These are phyloP conservation scores for Fomes fomentarius DNA, from an alignment of 1,284 basidiomycete genomes.

Conservation along the genomic window DNA sequence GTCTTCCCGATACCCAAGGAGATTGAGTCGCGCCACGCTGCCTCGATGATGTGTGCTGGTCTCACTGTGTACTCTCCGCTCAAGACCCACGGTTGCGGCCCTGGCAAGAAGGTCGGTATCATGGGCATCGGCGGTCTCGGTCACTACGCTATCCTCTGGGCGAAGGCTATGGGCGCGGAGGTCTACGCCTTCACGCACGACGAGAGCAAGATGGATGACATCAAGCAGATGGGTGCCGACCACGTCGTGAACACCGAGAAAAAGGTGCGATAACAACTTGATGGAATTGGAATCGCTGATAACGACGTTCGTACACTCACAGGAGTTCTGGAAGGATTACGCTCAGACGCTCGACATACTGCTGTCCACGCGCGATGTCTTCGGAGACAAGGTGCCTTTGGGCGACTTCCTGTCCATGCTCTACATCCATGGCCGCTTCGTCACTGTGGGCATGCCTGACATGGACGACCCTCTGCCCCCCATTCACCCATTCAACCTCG, in stretches of 20 bases:
- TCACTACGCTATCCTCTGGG: constrained; percentile 31
- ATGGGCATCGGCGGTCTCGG: constrained; percentile 66
- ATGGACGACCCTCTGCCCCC: constrained; percentile 42
- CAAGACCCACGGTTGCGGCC: constrained; percentile 59
- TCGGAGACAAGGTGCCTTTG: constrained; percentile 28
- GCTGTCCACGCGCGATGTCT: constrained; percentile 49
- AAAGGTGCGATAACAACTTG: too few relatives aligned
- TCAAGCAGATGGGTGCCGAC: constrained; percentile 63
- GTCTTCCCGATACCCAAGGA: constrained; percentile 71
- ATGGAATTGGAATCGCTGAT: background rate
- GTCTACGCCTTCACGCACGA: constrained; percentile 71
- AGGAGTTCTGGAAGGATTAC: constrained; percentile 48
- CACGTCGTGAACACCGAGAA: constrained; percentile 48
- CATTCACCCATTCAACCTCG: constrained; percentile 39
- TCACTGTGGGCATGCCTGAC: constrained; percentile 60
- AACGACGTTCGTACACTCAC: background rate
- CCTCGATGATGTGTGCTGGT: constrained; percentile 65
- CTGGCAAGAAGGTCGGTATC: constrained; percentile 70
- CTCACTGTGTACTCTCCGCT: constrained; percentile 72
- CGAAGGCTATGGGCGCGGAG: constrained; percentile 43
- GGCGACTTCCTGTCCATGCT: constrained; percentile 48
- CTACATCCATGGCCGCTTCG: constrained; percentile 54
- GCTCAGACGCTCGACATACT: constrained; percentile 61
- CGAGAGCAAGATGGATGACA: constrained; percentile 63
- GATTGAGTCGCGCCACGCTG: constrained; percentile 54